Base-by-base conservation (phyloP, 2,329 filamentous ascomycete genomes). In the Fusarium multiceps region DNA sequence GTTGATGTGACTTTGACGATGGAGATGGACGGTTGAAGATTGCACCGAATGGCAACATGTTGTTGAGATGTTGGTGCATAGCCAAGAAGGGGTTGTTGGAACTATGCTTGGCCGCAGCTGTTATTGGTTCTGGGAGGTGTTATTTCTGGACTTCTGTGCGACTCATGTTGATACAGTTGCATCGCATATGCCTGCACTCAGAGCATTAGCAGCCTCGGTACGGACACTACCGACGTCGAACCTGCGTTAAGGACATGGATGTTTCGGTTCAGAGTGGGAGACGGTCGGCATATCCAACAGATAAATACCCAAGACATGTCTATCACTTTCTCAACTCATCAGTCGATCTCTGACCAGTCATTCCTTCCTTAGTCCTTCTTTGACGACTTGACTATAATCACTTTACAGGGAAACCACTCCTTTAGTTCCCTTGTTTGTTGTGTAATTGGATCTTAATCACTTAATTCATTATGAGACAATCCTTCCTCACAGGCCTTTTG, bases 401-500 rank as follows among this genome's bases (percentile, higher is more conserved):
- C 43, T 34, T 23, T 37, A 56, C 43, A 27, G 54, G 54, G 43
- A 56, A 48, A 49, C 54, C 54, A 56, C 54, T 56, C 54, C 32
- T 56, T 56, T 56, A 48, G 43, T 49, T 49, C 54, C 54, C 30
- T 54, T 32, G 18, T 34, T 37, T 43, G 23, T 21, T 47, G 23
- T 20, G 20, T 30, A n/a, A 43, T n/a, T 32, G 49, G 46, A 47
- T 43, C 28, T 40, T 34, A 34, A 48, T 51, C 16, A 14, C 16
- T 50, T 20, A n/a, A 53, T 45, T 32, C 45, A 66, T 11, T 21
- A 69, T 69, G 67, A 70, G 67, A 59, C 50, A 71, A 50, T 62
- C 63, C 8, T 63, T 68, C 16, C 34, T 69, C 4, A 46, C 54
- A 2, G 54, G 67, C 42, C 67, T 69, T 6, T 16, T 70, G 49